phyloP scores from a whole-genome alignment of 495 filamentous ascomycete species.

The Penicillium maclennaniae region DNA sequence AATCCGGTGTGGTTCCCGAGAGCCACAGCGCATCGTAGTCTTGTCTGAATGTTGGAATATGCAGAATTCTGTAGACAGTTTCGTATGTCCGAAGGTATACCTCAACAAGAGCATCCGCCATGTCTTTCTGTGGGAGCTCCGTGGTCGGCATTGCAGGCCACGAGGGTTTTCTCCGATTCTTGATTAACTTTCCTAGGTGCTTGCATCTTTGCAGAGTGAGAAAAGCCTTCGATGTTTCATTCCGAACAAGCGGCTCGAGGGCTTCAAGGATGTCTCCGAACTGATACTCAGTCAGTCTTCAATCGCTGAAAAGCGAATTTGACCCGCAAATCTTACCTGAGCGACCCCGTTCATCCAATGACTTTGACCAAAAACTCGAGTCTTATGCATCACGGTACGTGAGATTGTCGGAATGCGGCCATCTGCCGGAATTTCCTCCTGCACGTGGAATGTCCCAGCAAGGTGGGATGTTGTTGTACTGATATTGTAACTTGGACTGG shows the following conservation, averaged over 20 bases:
- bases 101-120: conserved; percentile 38
- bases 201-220: conserved; percentile 43
- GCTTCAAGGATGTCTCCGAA: conserved; percentile 37
- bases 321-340: conserved; percentile 30
- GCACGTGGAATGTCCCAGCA: conserved; percentile 25
- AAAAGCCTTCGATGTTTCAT: conserved; percentile 34
- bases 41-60: conserved; percentile 53
- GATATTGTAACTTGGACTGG: conserved; percentile 23
- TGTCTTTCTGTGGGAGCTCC: conserved; percentile 41
- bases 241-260: conserved; percentile 34
- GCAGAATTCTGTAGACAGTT: conserved; percentile 50
- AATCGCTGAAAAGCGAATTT: neutral
- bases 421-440: conserved; percentile 17
- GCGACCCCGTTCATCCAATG: conserved; percentile 48
- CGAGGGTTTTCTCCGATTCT: conserved; percentile 32
- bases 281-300: conserved; percentile 23
- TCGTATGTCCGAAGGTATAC: conserved; percentile 44
- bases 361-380: conserved; percentile 51
- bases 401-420: conserved; percentile 25
- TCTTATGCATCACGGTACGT: conserved; percentile 49
- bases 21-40: conserved; percentile 30
- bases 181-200: conserved; percentile 42
- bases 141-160: conserved; percentile 36
- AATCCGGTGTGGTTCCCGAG: conserved; percentile 17
- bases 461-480: conserved; percentile 22